These are phyloP conservation scores for Calocybe gangraenosa DNA, from an alignment of 768 basidiomycete genomes.

Conservation along the genomic window DNA sequence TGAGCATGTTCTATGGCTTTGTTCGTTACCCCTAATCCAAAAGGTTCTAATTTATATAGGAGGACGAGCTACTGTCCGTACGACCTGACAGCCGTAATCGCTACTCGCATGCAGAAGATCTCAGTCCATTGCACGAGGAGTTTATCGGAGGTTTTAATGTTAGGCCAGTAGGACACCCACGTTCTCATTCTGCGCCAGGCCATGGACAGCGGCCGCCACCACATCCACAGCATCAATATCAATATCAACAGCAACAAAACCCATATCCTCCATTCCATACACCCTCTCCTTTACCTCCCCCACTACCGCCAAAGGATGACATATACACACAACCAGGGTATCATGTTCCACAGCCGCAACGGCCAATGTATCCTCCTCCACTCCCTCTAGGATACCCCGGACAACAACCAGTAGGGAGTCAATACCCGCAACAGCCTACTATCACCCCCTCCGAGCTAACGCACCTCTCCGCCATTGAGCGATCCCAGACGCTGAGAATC, in stretches of 20 bases:
- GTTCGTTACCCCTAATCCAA: slow-evolving; percentile 3
- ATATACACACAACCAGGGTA: slow-evolving; percentile 21
- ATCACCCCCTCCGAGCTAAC: slow-evolving; percentile 38
- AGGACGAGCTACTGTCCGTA: slow-evolving; percentile 27
- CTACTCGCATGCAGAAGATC: slow-evolving; percentile 51
- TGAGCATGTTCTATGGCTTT: slow-evolving; percentile 19
- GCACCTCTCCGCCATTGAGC: slow-evolving; percentile 56
- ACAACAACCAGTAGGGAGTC: slow-evolving; percentile 8
- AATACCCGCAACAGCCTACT: slow-evolving; percentile 22
- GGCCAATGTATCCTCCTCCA: not conserved
- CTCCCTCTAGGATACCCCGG: slow-evolving; percentile 13
- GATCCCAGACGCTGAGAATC: slow-evolving; percentile 53
- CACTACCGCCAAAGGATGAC: slow-evolving; percentile 46
- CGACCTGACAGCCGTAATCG: slow-evolving; percentile 35
- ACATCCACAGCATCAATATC: too few relatives aligned
- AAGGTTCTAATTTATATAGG: slow-evolving; percentile 19
- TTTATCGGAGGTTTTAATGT: slow-evolving; percentile 55
- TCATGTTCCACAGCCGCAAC: slow-evolving; percentile 6
- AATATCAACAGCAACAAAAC: too few relatives aligned
- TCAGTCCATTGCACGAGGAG: slow-evolving; percentile 56
- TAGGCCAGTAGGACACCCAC: slow-evolving; percentile 23
- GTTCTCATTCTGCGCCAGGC: slow-evolving; percentile 10
- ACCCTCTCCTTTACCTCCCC: slow-evolving; percentile 41
- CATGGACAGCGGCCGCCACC: too few relatives aligned
- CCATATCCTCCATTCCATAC: slow-evolving; percentile 18